phyloP scores from a whole-genome alignment of 1,139 yeast genomes.

The Diutina ranongensis region DNA sequence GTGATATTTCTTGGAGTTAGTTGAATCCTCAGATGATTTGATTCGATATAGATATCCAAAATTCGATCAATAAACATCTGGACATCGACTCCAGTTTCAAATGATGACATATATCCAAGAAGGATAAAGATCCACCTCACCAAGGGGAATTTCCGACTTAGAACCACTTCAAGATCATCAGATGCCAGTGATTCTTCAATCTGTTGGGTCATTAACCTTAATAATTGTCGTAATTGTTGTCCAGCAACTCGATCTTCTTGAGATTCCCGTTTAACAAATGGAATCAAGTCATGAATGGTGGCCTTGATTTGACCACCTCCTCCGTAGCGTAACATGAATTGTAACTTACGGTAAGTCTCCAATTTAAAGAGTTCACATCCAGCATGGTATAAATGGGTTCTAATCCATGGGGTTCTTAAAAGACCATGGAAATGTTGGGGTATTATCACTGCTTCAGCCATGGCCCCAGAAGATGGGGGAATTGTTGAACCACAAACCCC shows the following conservation, averaged over 20 bases:
- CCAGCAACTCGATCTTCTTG: background rate
- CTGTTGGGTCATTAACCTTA: background rate
- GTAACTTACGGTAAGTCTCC: constrained; percentile 4
- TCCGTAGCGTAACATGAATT: background rate
- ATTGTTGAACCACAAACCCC: background rate
- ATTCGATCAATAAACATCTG: background rate
- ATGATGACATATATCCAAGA: background rate
- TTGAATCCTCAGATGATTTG: background rate
- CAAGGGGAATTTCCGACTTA: background rate
- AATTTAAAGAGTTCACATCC: constrained; percentile 4
- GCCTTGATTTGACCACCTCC: constrained; percentile 1
- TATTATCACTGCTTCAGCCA: background rate
- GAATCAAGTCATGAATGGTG: constrained; percentile 2
- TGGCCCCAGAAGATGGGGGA: background rate
- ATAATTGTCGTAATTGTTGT: background rate
- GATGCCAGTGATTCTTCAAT: background rate
- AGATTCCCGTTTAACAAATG: background rate
- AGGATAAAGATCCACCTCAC: constrained; percentile 2
- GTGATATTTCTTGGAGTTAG: constrained; percentile 3
- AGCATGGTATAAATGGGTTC: constrained; percentile 1
- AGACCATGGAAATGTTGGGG: background rate
- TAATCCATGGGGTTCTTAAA: constrained; percentile 1
- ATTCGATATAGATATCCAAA: background rate
- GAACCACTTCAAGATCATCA: background rate
- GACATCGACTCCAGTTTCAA: background rate